Evolutionary conservation across 2,329 filamentous ascomycete species (phyloP).

Genomic region (Aspergillus sp.): DNA sequence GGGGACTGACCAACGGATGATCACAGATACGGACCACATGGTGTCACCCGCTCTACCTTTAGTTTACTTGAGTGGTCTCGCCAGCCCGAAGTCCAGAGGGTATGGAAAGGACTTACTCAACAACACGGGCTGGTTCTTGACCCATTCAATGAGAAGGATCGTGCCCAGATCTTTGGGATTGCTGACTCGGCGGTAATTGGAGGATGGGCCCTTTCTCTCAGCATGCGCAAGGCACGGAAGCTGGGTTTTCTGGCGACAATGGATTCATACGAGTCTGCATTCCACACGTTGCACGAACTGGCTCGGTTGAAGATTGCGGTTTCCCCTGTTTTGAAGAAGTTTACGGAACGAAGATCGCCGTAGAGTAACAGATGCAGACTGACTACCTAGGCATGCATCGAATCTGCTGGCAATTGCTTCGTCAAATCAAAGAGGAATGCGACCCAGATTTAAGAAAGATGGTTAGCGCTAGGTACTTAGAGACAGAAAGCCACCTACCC

Average conservation of each 20-base stretch:
- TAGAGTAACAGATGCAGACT: no score
- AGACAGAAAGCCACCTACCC: no score
- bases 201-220: slow-evolving; percentile 22
- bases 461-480: no score
- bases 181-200: slow-evolving; percentile 37
- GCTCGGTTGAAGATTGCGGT: slow-evolving; percentile 1
- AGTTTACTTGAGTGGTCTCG: slow-evolving; percentile 45
- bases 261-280: slow-evolving; percentile 20
- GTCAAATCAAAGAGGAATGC: no score
- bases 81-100: slow-evolving; percentile 37
- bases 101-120: slow-evolving; percentile 43
- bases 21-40: no score
- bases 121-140: slow-evolving; percentile 38
- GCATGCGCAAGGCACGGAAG: slow-evolving; percentile 25
- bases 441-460: no score
- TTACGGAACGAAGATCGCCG: no score
- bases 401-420: no score
- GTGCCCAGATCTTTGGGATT: slow-evolving; percentile 45
- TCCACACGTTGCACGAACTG: background rate
- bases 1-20: no score
- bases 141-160: slow-evolving; percentile 40
- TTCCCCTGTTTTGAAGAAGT: background rate
- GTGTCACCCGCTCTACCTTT: no score
- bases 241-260: slow-evolving; percentile 30
- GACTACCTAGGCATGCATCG: no score